Percentiles rank a stretch among this genome's conserved stretches.
phyloP scores from a whole-genome alignment of 176 grass and related monocot genomes.

The Zea mays region Zm-B73-REFERENCE-NAM-5.0 NC_050097.1:12856001-12856500 shows the following conservation, averaged over 20 bases:
- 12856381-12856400: constrained; percentile 45
- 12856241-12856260: constrained; percentile 35
- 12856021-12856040: neutral
- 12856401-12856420: constrained; percentile 40
- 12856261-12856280: constrained; percentile 59
- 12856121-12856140: constrained; percentile 41
- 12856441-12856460: constrained; percentile 39
- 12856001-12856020: constrained; percentile 4
- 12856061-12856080: neutral
- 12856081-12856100: constrained; percentile 27
- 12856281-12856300: constrained; percentile 51
- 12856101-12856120: constrained; percentile 31
- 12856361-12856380: constrained; percentile 44
- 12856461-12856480: constrained; percentile 31
- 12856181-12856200: neutral
- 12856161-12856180: constrained; percentile 22
- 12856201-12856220: constrained; percentile 31
- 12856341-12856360: constrained; percentile 65
- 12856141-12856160: constrained; percentile 37
- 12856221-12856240: constrained; percentile 46
- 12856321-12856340: constrained; percentile 76
- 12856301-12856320: constrained; percentile 52
- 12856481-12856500: constrained; percentile 40
- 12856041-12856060: constrained; percentile 16
- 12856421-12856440: constrained; percentile 46